These are phyloP conservation scores for Phlegmacium glaucopus DNA, from an alignment of 768 basidiomycete species.

Conservation along the genomic window DNA sequence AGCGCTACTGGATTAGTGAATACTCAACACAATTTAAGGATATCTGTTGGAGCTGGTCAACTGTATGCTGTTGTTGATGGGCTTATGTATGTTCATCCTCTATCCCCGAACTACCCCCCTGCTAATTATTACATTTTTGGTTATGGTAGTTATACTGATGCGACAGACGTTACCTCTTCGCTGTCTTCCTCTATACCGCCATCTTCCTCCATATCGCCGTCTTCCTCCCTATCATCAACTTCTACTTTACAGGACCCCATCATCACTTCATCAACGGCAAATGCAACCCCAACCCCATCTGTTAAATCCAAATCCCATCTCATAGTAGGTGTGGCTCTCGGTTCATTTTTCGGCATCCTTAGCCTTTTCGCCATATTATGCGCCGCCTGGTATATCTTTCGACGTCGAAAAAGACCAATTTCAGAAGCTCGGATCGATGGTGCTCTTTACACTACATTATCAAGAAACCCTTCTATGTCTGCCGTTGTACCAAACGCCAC, in stretches of 20 bases:
- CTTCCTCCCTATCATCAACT: conserved; percentile 8
- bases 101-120: background rate
- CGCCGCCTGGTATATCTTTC: conserved; percentile 27
- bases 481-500: background rate
- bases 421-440: conserved; percentile 35
- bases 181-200: too few relatives aligned
- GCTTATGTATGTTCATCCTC: too few relatives aligned
- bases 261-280: conserved; percentile 18
- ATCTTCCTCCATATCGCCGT: too few relatives aligned
- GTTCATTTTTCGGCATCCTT: too few relatives aligned
- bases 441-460: background rate
- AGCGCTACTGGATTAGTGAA: too few relatives aligned
- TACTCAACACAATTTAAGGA: too few relatives aligned
- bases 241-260: conserved; percentile 9
- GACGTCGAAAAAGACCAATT: conserved; percentile 22
- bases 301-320: conserved; percentile 11
- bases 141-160: too few relatives aligned
- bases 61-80: too few relatives aligned
- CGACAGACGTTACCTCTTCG: conserved; percentile 8
- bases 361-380: conserved; percentile 26
- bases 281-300: conserved; percentile 5
- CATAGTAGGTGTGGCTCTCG: conserved; percentile 26
- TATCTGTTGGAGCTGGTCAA: too few relatives aligned
- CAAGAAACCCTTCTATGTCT: background rate
- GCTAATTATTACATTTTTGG: background rate